phyloP scores from a whole-genome alignment of 345 rosid genomes.

The Populus simonii region DNA sequence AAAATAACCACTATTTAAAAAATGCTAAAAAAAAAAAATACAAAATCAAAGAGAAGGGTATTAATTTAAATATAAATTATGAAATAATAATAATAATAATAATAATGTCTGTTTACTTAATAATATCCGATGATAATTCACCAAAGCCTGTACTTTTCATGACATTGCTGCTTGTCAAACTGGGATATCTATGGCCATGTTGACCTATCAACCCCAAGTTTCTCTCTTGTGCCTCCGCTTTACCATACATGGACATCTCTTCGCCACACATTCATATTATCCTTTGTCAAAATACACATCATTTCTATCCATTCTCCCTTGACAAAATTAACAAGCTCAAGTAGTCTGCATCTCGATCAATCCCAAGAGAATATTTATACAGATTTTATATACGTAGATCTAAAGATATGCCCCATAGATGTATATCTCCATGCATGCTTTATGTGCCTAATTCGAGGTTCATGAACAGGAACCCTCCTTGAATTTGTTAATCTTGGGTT shows the following conservation, averaged over 20 bases:
- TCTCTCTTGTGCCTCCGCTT: slow-evolving; percentile 42
- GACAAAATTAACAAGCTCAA: neutral
- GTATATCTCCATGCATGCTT: neutral
- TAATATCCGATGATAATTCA: slow-evolving; percentile 6
- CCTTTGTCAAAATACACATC: slow-evolving; percentile 10
- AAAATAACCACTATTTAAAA: no score
- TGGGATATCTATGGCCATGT: slow-evolving; percentile 32
- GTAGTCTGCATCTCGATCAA: neutral
- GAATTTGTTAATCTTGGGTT: slow-evolving; percentile 2
- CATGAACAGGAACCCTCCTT: slow-evolving; percentile 7
- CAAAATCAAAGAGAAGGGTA: no score
- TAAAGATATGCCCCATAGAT: neutral
- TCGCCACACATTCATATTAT: neutral
- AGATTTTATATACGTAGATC: neutral
- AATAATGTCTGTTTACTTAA: neutral
- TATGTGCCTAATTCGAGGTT: neutral
- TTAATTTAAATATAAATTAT: no score
- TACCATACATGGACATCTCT: slow-evolving; percentile 26
- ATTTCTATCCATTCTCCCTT: slow-evolving; percentile 12
- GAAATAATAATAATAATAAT: no score
- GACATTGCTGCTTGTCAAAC: slow-evolving; percentile 25
- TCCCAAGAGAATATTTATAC: neutral
- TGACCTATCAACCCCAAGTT: slow-evolving; percentile 30
- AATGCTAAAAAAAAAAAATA: no score
- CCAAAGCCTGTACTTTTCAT: slow-evolving; percentile 8